A percentile compares a stretch with the other conserved stretches of the same genome.
Evolutionary conservation across 805 yeast species (phyloP).

Genomic region (Myxozyma sirexii): DNA sequence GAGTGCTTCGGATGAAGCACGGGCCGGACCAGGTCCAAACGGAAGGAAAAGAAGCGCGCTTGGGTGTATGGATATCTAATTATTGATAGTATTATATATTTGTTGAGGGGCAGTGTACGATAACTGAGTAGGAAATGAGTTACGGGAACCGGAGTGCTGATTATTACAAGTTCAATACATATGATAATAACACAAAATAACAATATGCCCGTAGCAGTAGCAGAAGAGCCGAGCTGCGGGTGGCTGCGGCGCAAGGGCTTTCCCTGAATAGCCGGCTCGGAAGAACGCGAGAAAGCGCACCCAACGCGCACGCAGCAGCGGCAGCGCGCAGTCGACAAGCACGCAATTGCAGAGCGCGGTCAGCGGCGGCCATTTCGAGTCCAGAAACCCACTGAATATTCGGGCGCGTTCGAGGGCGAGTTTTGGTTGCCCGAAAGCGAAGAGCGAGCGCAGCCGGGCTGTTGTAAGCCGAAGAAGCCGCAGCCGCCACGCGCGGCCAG

Average conservation of each 20-base stretch:
- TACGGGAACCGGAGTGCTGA: neutral
- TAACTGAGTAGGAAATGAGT: neutral
- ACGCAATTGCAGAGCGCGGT: too few relatives aligned
- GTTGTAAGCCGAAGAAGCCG: conserved; percentile 5
- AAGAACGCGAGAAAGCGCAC: too few relatives aligned
- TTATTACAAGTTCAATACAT: neutral
- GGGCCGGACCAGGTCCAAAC: neutral
- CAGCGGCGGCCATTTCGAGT: too few relatives aligned
- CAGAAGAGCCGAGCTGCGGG: neutral
- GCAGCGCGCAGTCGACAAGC: too few relatives aligned
- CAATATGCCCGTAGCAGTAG: neutral
- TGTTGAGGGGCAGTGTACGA: neutral
- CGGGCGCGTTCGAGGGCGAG: too few relatives aligned
- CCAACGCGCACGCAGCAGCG: too few relatives aligned
- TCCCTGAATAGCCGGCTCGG: too few relatives aligned
- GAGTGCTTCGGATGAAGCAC: neutral
- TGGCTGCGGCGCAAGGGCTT: too few relatives aligned
- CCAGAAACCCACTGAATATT: too few relatives aligned
- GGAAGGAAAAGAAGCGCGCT: neutral
- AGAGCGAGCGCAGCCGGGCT: too few relatives aligned
- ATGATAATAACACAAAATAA: neutral
- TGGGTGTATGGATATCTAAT: neutral
- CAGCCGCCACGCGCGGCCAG: neutral
- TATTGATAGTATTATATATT: neutral
- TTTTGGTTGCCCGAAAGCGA: too few relatives aligned